A percentile compares a stretch with the other conserved stretches of the same genome.
phyloP scores from a whole-genome alignment of 1,284 basidiomycete species.

The Apiotrichum domesticum region DNA sequence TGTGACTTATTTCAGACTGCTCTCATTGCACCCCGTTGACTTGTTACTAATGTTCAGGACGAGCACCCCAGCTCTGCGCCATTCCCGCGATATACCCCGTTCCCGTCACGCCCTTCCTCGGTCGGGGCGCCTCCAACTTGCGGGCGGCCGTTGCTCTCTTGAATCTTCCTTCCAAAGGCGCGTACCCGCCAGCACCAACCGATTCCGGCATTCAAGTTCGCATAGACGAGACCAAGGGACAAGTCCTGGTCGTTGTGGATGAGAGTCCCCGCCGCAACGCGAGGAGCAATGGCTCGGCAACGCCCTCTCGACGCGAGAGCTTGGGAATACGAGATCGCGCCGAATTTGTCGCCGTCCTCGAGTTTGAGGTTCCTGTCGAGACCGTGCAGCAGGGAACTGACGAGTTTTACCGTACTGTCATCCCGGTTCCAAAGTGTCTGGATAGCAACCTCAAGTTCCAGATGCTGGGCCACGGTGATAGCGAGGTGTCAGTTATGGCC shows the following conservation, averaged over 20 bases:
- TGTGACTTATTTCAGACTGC: background rate
- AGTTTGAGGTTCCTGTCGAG: slow-evolving; percentile 30
- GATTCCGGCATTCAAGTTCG: slow-evolving; percentile 14
- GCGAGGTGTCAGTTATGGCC: slow-evolving; percentile 30
- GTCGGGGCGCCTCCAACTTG: slow-evolving; percentile 8
- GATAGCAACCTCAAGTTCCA: slow-evolving; percentile 37
- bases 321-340: slow-evolving; percentile 15
- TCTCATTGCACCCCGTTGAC: no score
- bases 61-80: slow-evolving; percentile 21
- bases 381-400: slow-evolving; percentile 9
- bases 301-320: background rate
- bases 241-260: slow-evolving; percentile 31
- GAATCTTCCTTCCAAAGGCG: slow-evolving; percentile 14
- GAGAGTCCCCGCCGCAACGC: slow-evolving; percentile 6
- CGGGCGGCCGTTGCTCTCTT: slow-evolving; percentile 23
- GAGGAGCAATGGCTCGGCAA: background rate
- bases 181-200: slow-evolving; percentile 20
- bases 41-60: slow-evolving; percentile 1
- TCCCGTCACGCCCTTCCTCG: slow-evolving; percentile 17
- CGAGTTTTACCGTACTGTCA: slow-evolving; percentile 8
- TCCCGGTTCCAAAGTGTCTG: slow-evolving; percentile 35
- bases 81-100: slow-evolving; percentile 32
- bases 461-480: slow-evolving; percentile 16
- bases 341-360: slow-evolving; percentile 36
- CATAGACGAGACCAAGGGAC: slow-evolving; percentile 21